Percentiles rank a stretch among this genome's conserved stretches.
phyloP scores from a whole-genome alignment of 306 rosid species.

The Boehmeria nivea region DNA sequence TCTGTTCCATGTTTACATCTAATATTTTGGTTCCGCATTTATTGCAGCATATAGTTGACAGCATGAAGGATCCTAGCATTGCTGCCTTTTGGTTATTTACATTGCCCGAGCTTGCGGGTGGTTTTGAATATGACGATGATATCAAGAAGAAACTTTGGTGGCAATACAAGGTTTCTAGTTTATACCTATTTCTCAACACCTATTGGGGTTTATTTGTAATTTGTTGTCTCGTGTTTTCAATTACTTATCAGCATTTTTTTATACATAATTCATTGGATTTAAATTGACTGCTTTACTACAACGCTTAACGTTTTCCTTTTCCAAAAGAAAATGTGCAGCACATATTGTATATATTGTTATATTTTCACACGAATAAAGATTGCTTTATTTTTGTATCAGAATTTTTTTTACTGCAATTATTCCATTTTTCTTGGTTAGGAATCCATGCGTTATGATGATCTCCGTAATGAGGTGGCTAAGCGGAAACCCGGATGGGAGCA shows the following conservation, averaged over 20 bases:
- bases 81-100: slow-evolving; percentile 95
- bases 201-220: neutral
- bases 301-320: too few relatives aligned
- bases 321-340: too few relatives aligned
- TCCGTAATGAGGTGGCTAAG: slow-evolving; percentile 83
- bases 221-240: neutral
- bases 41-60: slow-evolving; percentile 74
- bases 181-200: neutral
- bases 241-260: neutral
- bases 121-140: slow-evolving; percentile 70
- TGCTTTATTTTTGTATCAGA: too few relatives aligned
- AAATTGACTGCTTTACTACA: too few relatives aligned
- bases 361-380: too few relatives aligned
- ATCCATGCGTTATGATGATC: slow-evolving; percentile 73
- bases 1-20: slow-evolving; percentile 24
- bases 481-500: slow-evolving; percentile 94
- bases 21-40: slow-evolving; percentile 18
- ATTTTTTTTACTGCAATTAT: slow-evolving; percentile 8
- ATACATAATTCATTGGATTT: neutral
- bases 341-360: too few relatives aligned
- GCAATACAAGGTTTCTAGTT: slow-evolving; percentile 69
- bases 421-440: slow-evolving; percentile 42
- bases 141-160: slow-evolving; percentile 86
- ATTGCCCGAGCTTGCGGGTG: slow-evolving; percentile 84
- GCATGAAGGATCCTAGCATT: slow-evolving; percentile 95